Base-by-base conservation (phyloP, 257 asterid genomes). In the Jacaranda copaia region DNA sequence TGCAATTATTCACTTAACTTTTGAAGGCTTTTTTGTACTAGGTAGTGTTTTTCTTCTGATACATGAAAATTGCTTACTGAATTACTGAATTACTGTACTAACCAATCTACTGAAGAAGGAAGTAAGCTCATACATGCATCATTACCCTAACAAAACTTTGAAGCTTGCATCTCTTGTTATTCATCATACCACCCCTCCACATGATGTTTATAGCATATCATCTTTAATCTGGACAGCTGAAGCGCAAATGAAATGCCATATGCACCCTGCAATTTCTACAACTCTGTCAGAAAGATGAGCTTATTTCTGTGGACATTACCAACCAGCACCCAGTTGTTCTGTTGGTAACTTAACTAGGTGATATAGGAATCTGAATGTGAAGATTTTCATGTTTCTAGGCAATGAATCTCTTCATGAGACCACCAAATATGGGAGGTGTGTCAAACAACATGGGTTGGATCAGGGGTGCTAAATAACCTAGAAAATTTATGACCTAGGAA, bases 341-440 rank as follows among this genome's bases (percentile, higher is more conserved):
- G 35, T 49, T 38, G 42, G 16, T 48, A 42, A 49, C 56, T 55
- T 40, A 49, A 20, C 68, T 78, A 52, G 67, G 74, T 55, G 52
- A 64, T 64, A 4, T n/a, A 16, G 20, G 59, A 20, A 13, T 65
- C 46, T 57, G 55, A 73, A 63, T 43, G 61, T 66, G 48, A 65
- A 73, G 52, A 53, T 45, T 4, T 48, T 63, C 36, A 32, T 19
- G 36, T 10, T 62, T 32, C 52, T 51, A 36, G 55, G n/a, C n/a
- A n/a, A n/a, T n/a, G n/a, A n/a, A n/a, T n/a, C n/a, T n/a, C n/a
- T n/a, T n/a, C n/a, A n/a, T n/a, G n/a, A n/a, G n/a, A n/a, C n/a
- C n/a, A 48, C 63, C 20, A 10, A 51, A 39, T 36, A 58, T 67
- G 46, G 38, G 38, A 36, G 72, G 83, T 46, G 48, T 58, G 13